These are phyloP conservation scores for Leishmania tropica DNA, from an alignment of 208 protist species.

Conservation along the genomic window DNA sequence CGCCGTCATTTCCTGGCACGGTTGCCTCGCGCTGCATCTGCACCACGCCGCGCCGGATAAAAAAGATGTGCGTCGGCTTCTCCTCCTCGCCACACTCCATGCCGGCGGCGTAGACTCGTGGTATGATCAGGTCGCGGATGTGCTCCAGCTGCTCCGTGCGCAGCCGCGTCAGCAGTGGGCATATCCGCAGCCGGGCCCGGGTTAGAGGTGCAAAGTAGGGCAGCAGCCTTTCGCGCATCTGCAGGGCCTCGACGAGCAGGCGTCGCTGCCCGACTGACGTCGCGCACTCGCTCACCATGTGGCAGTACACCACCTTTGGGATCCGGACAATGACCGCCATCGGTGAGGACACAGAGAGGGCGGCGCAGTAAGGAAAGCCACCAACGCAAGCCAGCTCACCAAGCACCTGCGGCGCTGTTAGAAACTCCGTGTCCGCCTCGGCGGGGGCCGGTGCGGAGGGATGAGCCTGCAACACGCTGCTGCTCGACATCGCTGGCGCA, in stretches of 20 bases:
- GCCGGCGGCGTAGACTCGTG: constrained; percentile 64
- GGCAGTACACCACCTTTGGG: constrained; percentile 47
- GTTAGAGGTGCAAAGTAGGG: constrained; percentile 70
- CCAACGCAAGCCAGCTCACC: constrained; percentile 65
- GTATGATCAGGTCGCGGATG: constrained; percentile 61
- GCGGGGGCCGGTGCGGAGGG: background rate
- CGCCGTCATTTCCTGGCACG: constrained; percentile 10
- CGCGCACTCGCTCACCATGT: constrained; percentile 36
- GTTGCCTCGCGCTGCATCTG: constrained; percentile 52
- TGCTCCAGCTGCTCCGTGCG: constrained; percentile 50
- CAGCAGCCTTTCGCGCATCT: constrained; percentile 60
- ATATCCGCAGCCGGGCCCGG: constrained; percentile 54
- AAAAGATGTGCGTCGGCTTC: constrained; percentile 66
- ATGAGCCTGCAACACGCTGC: background rate
- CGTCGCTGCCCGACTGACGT: constrained; percentile 40
- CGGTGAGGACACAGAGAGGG: constrained; percentile 48
- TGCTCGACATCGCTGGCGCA: background rate
- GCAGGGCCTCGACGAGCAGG: constrained; percentile 48
- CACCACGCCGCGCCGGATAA: constrained; percentile 77
- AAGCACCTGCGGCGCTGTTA: constrained; percentile 61
- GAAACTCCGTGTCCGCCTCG: constrained; percentile 24
- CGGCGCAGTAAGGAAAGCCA: constrained; percentile 54
- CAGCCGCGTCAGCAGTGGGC: constrained; percentile 62
- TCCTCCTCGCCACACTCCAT: constrained; percentile 62
- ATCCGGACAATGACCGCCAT: constrained; percentile 48